phyloP scores from a whole-genome alignment of 164 flowering plant species.

The Cinnamomum chago region DNA sequence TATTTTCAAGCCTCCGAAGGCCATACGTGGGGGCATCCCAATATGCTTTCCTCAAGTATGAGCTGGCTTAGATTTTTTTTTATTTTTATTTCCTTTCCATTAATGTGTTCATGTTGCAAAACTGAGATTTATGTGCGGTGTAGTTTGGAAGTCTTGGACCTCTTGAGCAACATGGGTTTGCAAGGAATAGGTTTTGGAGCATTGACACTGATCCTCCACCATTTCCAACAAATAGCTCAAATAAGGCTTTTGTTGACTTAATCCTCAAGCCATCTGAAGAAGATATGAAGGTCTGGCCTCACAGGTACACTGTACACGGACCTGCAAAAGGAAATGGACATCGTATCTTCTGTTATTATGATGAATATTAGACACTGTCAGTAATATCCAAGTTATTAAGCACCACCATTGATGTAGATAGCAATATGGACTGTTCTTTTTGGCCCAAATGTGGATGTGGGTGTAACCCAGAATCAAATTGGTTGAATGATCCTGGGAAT shows the following conservation, averaged over 20 bases:
- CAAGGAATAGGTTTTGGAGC: constrained; percentile 83
- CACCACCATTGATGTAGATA: no score
- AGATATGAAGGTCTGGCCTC: constrained; percentile 82
- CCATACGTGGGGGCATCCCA: constrained; percentile 97
- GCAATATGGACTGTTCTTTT: no score
- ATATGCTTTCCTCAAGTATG: constrained; percentile 95
- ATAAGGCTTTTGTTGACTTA: constrained; percentile 67
- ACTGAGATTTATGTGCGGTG: constrained; percentile 12
- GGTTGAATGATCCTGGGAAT: no score
- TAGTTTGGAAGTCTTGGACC: constrained; percentile 71
- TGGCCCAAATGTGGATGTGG: no score
- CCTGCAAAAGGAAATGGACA: no score
- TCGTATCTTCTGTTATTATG: no score
- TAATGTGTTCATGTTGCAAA: not conserved
- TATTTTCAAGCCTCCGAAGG: constrained; percentile 80
- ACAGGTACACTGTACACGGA: constrained; percentile 41
- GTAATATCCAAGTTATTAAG: no score
- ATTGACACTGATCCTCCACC: constrained; percentile 83
- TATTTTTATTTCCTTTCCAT: no score
- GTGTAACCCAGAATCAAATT: no score
- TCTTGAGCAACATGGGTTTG: constrained; percentile 91
- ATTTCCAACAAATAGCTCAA: constrained; percentile 43
- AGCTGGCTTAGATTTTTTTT: no score
- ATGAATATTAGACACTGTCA: no score
- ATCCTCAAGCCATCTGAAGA: constrained; percentile 78